Evolutionary conservation across 208 protist genomes (phyloP), one percentile per base, ranked within the genome.

Genomic region (Porcisia hertigi): DNA sequence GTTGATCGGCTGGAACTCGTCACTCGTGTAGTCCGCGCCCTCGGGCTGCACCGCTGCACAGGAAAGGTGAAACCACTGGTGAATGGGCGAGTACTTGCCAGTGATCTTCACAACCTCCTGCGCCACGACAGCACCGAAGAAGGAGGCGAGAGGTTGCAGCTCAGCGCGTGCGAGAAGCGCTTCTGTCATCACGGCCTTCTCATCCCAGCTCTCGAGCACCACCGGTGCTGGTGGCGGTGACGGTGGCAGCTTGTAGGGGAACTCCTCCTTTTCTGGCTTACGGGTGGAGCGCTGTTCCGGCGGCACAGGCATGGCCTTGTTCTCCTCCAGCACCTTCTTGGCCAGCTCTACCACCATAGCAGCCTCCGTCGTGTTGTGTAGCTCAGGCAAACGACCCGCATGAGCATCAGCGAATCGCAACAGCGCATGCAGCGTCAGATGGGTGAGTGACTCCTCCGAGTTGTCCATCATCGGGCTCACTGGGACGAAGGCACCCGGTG

Each of bases 41-140:
- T 86, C 76, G 14, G 91, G 88, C 71, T 97, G 84, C 52, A 94
- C 84, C 36, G 98, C 93, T 11, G 92, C 76, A 34, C 76, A 88
- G 63, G 98, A 98, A 65, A 99, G 97, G 83, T 99, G 98, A 58
- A 98, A 90, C 91, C 92, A 99, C 76, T 99, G 98, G 57, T 92
- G 81, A 52, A 99, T 93, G 23, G 98, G 98, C 5, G 89, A 93
- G 88, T 99, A 99, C 90, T 99, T 99, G 41, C 96, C 96, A 20
- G 94, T 94, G 60, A 98, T 98, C 85, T 99, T 99, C 47, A 99
- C 85, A 63, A 99, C 87, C 82, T 99, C 98, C 86, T 99, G 99
- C 18, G 97, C 97, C 4, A 98, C 97, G 34, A 99, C 85, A 36
- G 97, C 96, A 69, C 98, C 98, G 43, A 99, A 86, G 53, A 99